Percentiles rank a stretch among this genome's conserved stretches.
These are phyloP conservation scores for Seiridium cupressi DNA, from an alignment of 2,329 filamentous ascomycete species.

Conservation along the genomic window DNA sequence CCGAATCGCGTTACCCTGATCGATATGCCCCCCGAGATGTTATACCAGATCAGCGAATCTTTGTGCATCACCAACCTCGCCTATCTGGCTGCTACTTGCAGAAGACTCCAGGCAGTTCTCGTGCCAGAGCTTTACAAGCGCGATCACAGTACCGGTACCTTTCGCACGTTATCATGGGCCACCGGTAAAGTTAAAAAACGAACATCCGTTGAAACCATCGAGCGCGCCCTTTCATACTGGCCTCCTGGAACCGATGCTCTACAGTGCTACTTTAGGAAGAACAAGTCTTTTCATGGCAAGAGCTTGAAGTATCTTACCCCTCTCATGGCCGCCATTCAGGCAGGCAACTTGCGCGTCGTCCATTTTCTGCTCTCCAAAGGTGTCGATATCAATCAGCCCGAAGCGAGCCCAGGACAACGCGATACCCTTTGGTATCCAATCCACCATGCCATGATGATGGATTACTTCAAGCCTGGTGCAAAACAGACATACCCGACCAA, in stretches of 20 bases:
- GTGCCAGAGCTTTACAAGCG: background rate
- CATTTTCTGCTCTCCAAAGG: background rate
- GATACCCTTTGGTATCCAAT: background rate
- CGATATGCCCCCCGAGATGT: background rate
- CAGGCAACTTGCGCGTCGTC: background rate
- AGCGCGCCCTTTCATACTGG: background rate
- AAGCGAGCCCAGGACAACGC: background rate
- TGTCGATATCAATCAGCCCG: background rate
- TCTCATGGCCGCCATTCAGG: background rate
- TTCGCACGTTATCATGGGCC: background rate
- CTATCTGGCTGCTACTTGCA: background rate
- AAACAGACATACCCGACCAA: background rate
- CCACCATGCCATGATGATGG: slow-evolving; percentile 1
- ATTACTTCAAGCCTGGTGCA: background rate
- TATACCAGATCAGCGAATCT: background rate
- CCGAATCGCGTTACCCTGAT: background rate
- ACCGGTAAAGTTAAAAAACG: background rate
- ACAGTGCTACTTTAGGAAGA: background rate
- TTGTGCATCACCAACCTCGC: background rate
- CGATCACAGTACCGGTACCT: background rate
- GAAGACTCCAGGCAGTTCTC: background rate
- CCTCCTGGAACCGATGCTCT: background rate
- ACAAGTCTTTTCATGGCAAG: background rate
- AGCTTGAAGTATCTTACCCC: background rate
- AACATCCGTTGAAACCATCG: background rate